These are phyloP conservation scores for Onygenales sp. DNA, from an alignment of 2,329 filamentous ascomycete genomes.

Conservation along the genomic window DNA sequence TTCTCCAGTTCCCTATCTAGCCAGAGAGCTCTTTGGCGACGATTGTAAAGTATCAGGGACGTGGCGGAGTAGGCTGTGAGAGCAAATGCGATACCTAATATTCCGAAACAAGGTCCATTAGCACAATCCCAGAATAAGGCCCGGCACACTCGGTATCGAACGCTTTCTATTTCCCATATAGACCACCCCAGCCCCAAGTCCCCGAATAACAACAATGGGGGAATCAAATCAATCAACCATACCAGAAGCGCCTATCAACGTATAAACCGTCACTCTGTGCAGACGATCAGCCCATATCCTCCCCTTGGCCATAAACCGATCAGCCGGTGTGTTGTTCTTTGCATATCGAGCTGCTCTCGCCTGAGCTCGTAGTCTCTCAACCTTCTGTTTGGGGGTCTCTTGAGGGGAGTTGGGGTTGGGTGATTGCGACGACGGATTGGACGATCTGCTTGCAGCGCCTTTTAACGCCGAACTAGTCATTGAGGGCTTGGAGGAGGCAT, in stretches of 20 bases:
- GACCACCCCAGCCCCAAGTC: background rate
- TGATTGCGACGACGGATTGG: constrained; percentile 9
- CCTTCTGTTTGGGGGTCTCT: constrained; percentile 61
- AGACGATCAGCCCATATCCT: constrained; percentile 50
- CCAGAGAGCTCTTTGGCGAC: constrained; percentile 54
- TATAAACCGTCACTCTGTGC: constrained; percentile 51
- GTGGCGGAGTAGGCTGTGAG: constrained; percentile 56
- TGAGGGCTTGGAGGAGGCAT: constrained; percentile 34
- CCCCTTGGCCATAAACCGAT: constrained; percentile 44
- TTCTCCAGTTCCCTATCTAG: constrained; percentile 40
- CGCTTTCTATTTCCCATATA: background rate
- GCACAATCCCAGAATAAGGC: background rate
- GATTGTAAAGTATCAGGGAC: constrained; percentile 59
- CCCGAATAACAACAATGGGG: background rate
- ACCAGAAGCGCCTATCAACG: constrained; percentile 54
- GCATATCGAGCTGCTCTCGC: constrained; percentile 57
- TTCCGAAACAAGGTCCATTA: background rate
- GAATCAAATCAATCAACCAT: constrained; percentile 18
- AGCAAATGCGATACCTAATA: constrained; percentile 47
- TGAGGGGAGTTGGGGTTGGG: constrained; percentile 5
- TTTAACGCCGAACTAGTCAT: constrained; percentile 16
- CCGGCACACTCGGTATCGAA: background rate
- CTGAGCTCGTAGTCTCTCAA: constrained; percentile 57
- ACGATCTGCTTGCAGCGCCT: constrained; percentile 10
- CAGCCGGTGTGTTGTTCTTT: constrained; percentile 46